phyloP scores from a whole-genome alignment of 2,329 filamentous ascomycete species.

The Lachnellula subtilissima region DNA sequence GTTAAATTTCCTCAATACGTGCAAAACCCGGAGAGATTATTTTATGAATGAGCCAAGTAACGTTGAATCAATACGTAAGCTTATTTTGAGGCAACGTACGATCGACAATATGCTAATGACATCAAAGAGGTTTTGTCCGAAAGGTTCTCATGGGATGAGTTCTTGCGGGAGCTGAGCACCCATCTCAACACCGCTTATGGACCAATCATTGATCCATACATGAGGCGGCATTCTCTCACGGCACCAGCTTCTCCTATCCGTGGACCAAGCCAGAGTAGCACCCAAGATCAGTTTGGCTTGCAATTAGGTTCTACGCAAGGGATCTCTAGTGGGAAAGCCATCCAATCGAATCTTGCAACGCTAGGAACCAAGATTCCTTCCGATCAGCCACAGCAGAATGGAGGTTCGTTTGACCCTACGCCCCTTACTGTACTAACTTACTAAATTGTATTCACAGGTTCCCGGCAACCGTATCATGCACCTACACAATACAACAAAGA shows the following conservation, averaged over 20 bases:
- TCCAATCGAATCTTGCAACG: too few relatives aligned
- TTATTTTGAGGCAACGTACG: background rate
- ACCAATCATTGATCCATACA: slow-evolving; percentile 42
- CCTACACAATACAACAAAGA: slow-evolving; percentile 11
- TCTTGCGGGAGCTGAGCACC: slow-evolving; percentile 52
- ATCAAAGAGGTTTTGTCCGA: slow-evolving; percentile 42
- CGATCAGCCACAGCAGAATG: slow-evolving; percentile 8
- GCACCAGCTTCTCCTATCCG: slow-evolving; percentile 17
- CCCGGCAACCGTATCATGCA: slow-evolving; percentile 19
- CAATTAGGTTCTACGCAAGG: background rate
- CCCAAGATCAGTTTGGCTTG: background rate
- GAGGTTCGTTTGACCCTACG: slow-evolving; percentile 5
- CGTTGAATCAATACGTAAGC: slow-evolving; percentile 36
- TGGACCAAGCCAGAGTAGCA: background rate
- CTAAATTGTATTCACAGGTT: background rate
- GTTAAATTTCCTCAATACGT: slow-evolving; percentile 53
- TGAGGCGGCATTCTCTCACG: slow-evolving; percentile 31
- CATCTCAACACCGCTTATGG: slow-evolving; percentile 57
- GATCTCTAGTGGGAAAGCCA: too few relatives aligned
- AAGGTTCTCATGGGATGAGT: slow-evolving; percentile 60
- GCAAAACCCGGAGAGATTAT: slow-evolving; percentile 50
- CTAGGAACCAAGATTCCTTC: background rate
- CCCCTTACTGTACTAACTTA: background rate
- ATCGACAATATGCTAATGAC: slow-evolving; percentile 9
- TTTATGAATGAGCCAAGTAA: slow-evolving; percentile 51